Evolutionary conservation across 1,284 basidiomycete species (phyloP).

Genomic region (Cryptococcus hybrid): DNA sequence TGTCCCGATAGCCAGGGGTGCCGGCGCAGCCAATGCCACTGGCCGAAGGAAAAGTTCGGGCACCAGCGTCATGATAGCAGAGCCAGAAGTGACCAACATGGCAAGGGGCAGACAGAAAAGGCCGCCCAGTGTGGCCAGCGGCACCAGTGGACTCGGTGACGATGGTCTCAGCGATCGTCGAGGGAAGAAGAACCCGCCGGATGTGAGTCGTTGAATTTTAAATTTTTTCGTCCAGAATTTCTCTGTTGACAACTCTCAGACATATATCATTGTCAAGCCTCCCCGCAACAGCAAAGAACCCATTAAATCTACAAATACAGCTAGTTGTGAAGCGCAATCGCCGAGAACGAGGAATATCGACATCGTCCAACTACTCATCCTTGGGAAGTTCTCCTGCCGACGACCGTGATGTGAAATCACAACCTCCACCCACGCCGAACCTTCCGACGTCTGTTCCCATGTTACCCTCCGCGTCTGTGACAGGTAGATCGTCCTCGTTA

Average conservation of each 20-base stretch:
- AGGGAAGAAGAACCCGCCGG: slow-evolving; percentile 14
- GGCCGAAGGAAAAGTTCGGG: slow-evolving; percentile 14
- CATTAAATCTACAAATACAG: slow-evolving; percentile 90
- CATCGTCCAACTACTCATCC: slow-evolving; percentile 4
- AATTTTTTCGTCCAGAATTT: too few relatives aligned
- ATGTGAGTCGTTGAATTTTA: slow-evolving; percentile 11
- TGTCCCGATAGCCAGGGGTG: neutral
- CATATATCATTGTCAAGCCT: slow-evolving; percentile 8
- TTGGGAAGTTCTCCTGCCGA: neutral
- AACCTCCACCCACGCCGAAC: neutral
- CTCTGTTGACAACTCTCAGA: too few relatives aligned
- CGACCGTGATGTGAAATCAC: slow-evolving; percentile 1
- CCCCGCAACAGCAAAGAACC: slow-evolving; percentile 57
- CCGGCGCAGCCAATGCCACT: neutral
- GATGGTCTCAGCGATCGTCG: neutral
- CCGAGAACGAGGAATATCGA: slow-evolving; percentile 5
- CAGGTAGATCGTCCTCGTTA: slow-evolving; percentile 1
- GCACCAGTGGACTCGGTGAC: neutral
- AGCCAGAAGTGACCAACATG: slow-evolving; percentile 12
- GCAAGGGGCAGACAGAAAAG: neutral
- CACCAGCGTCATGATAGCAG: slow-evolving; percentile 18
- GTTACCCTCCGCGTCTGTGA: slow-evolving; percentile 1
- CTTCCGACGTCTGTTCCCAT: neutral
- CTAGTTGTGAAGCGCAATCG: slow-evolving; percentile 57
- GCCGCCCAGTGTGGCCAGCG: neutral